phyloP scores from a whole-genome alignment of 1,284 basidiomycete species.

The Porogramme epimiltina region DNA sequence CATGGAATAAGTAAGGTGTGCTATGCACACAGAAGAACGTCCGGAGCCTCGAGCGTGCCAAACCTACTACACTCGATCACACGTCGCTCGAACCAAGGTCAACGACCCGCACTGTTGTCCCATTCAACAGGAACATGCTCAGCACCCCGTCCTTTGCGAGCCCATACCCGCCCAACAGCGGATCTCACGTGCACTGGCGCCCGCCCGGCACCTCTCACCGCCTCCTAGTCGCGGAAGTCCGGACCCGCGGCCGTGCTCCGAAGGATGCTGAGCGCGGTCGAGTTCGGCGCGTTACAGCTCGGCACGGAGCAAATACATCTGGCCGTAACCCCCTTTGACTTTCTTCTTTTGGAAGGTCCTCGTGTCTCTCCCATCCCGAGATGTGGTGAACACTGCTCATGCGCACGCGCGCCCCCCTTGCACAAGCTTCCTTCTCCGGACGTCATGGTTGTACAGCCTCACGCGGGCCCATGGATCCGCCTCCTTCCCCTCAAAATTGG shows the following conservation, averaged over 20 bases:
- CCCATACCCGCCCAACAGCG: constrained; percentile 40
- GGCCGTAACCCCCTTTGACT: too few species aligned
- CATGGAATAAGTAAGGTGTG: not conserved
- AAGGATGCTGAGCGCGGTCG: constrained; percentile 38
- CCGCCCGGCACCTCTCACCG: constrained; percentile 37
- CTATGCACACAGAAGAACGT: too few species aligned
- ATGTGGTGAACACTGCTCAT: too few species aligned
- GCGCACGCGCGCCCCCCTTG: too few species aligned
- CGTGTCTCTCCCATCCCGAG: too few species aligned
- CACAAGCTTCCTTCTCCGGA: too few species aligned
- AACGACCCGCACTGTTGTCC: constrained; percentile 35
- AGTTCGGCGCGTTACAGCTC: constrained; percentile 41
- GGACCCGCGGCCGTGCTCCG: constrained; percentile 35
- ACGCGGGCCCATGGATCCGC: too few species aligned
- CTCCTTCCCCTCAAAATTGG: too few species aligned
- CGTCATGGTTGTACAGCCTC: too few species aligned
- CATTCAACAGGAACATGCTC: constrained; percentile 41
- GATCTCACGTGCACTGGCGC: constrained; percentile 40
- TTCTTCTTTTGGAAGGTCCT: too few species aligned
- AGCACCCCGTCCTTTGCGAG: constrained; percentile 35
- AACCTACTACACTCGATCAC: constrained; percentile 3
- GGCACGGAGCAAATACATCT: too few species aligned
- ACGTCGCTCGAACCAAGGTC: constrained; percentile 31
- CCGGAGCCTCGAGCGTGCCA: too few species aligned
- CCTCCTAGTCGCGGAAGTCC: constrained; percentile 40